Evolutionary conservation across 345 rosid species (phyloP).

Genomic region (Arabis hirsuta): DNA sequence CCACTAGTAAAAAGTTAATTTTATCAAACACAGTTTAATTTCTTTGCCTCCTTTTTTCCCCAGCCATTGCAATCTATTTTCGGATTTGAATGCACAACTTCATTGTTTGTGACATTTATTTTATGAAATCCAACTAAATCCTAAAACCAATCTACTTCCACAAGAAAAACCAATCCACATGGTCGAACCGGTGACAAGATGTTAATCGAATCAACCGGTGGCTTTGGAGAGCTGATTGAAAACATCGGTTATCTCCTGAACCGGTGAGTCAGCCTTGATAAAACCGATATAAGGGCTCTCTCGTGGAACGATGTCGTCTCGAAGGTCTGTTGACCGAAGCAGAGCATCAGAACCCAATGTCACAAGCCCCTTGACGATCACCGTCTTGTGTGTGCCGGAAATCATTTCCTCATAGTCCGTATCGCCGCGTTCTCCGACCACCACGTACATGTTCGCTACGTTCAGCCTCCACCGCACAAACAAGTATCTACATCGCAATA

Average conservation of each 20-base stretch:
- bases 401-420: conserved; percentile 86
- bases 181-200: conserved; percentile 8
- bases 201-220: conserved; percentile 33
- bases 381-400: conserved; percentile 79
- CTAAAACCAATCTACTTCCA: background rate
- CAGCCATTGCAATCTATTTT: background rate
- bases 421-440: conserved; percentile 88
- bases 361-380: conserved; percentile 67
- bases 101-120: conserved; percentile 21
- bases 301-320: conserved; percentile 70
- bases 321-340: conserved; percentile 61
- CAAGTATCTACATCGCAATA: conserved; percentile 57
- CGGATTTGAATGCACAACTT: background rate
- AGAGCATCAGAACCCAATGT: conserved; percentile 65
- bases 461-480: conserved; percentile 94
- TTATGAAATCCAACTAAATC: too few relatives aligned
- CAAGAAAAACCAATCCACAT: conserved; percentile 10
- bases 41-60: background rate
- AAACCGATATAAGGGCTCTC: conserved; percentile 66
- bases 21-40: background rate
- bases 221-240: conserved; percentile 62
- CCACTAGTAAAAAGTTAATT: background rate
- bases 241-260: conserved; percentile 58
- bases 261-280: conserved; percentile 51
- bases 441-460: conserved; percentile 80